Conservation (phyloP, 257 asterid species). For the Oldenlandia corymbosa region DNA sequence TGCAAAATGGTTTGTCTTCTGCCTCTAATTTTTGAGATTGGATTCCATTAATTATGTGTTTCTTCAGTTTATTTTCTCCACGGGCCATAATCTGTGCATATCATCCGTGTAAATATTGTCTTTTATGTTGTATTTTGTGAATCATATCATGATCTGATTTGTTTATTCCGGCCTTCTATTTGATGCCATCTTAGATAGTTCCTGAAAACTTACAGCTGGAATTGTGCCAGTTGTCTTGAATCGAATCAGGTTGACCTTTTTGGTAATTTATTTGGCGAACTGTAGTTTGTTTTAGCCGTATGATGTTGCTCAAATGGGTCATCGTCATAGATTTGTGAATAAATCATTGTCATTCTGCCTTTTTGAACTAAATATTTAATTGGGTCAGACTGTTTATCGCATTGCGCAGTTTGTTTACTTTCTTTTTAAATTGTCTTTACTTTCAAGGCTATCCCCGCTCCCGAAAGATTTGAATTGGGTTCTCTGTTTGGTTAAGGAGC, state of each 20-base stretch:
- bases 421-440: background rate
- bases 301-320: too few relatives aligned
- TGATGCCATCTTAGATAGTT: too few relatives aligned
- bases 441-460: background rate
- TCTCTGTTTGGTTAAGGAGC: background rate
- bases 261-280: too few relatives aligned
- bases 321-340: background rate
- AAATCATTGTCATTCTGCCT: background rate
- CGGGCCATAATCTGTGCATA: background rate
- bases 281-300: too few relatives aligned
- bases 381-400: background rate
- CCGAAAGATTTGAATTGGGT: background rate
- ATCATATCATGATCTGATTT: too few relatives aligned
- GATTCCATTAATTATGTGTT: background rate
- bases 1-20: constrained; percentile 70
- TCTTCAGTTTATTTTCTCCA: background rate
- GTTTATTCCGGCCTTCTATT: too few relatives aligned
- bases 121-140: too few relatives aligned
- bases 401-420: background rate
- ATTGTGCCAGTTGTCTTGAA: background rate
- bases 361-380: background rate
- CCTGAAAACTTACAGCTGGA: too few relatives aligned
- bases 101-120: too few relatives aligned
- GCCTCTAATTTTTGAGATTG: background rate
- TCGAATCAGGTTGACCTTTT: background rate